Evolutionary conservation across 2,329 filamentous ascomycete species (phyloP).

Genomic region (Aspergillus flavus): DNA sequence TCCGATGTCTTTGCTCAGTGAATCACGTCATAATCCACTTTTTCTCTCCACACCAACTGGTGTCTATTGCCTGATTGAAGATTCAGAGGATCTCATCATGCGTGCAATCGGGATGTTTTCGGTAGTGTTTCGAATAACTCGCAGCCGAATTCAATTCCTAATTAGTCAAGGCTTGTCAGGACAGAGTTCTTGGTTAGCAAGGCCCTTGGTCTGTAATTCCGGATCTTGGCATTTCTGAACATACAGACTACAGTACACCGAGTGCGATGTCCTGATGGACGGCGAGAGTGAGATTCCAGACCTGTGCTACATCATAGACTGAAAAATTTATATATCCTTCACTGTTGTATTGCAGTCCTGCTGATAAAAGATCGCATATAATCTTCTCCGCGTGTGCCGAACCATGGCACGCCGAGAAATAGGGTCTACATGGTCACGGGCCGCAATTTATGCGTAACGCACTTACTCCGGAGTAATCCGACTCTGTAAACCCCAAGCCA

Average conservation of each 20-base stretch:
- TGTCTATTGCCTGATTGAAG: background rate
- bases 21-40: background rate
- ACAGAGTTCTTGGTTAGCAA: background rate
- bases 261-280: background rate
- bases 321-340: background rate
- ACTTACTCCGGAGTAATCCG: too few relatives aligned
- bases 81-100: background rate
- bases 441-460: too few relatives aligned
- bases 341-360: background rate
- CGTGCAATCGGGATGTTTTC: background rate
- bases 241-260: background rate
- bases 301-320: background rate
- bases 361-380: too few relatives aligned
- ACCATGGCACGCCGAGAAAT: background rate
- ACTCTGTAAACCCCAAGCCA: too few relatives aligned
- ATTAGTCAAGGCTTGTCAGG: background rate
- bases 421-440: too few relatives aligned
- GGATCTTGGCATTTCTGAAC: background rate
- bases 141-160: background rate
- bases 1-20: background rate
- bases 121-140: background rate
- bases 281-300: background rate
- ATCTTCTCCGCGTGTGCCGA: too few relatives aligned
- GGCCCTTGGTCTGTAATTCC: background rate
- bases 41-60: background rate